Evolutionary conservation across 2,329 filamentous ascomycete genomes (phyloP), one percentile per base, ranked within the genome.

Genomic region (Coccinonectria pachysandricola): DNA sequence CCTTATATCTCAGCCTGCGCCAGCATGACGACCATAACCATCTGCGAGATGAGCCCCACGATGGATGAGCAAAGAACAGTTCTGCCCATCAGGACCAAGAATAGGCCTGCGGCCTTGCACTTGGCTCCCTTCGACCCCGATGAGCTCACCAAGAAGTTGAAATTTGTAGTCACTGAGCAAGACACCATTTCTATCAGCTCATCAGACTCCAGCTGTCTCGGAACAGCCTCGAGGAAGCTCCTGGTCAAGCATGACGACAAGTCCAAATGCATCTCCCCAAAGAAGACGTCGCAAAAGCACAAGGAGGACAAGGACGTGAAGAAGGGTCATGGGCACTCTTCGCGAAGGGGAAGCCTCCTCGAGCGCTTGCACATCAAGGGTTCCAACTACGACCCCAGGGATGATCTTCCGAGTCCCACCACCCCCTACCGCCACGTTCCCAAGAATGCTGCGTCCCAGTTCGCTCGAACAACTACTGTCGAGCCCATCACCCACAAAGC

Each of bases 121-220:
- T 45, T 53, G 8, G 39, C 48, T 16, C 49, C 55, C 2, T 49
- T 75, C 23, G 70, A 76, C 33, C 57, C 72, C 0, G 59, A 66
- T 15, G 71, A 77, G 29, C 50, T 77, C 15, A 59, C 61, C 8
- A 59, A 63, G 16, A 64, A 70, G 11, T 56, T 77, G 13, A 56
- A 58, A 24, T 36, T 59, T 8, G 63, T 75, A 11, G 50, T 70
- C 9, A 58, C 56, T 5, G 60, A 73, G 32, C 65, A 67, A 34
- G 65, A 64, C n/a, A 24, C 26, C 19, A 26, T 27, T 15, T 27
- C 23, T n/a, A 21, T 33, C 3, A 31, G 29, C 10, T 25, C 27
- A 32, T 19, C 17, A 19, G 7, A 7, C 10, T 19, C 17, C 17
- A 10, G 17, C 17, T n/a, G n/a, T n/a, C n/a, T n/a, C n/a, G n/a